Conservation (phyloP, 805 yeast species). For the Saccharomycopsis lassenensis region DNA sequence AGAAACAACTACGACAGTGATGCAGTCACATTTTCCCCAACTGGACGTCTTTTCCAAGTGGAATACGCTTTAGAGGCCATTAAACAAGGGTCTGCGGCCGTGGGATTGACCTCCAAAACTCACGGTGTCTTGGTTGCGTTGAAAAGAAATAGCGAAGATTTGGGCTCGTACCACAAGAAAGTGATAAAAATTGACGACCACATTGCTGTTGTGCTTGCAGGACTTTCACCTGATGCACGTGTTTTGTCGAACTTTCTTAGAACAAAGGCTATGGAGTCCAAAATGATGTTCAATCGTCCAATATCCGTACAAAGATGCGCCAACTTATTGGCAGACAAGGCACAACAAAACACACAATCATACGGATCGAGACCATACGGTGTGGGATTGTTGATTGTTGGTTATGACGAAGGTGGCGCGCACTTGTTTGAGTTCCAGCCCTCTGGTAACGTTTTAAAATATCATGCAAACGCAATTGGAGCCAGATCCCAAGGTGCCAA, state of each 20-base stretch:
- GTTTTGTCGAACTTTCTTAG: slow-evolving; percentile 82
- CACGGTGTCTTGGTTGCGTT: slow-evolving; percentile 90
- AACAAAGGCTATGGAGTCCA: slow-evolving; percentile 83
- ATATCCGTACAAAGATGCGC: slow-evolving; percentile 77
- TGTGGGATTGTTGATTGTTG: slow-evolving; percentile 84
- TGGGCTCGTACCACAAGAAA: slow-evolving; percentile 94
- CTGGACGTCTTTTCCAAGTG: slow-evolving; percentile 83
- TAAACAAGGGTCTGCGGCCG: slow-evolving; percentile 96
- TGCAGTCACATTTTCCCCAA: slow-evolving; percentile 93
- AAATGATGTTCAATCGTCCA: slow-evolving; percentile 77
- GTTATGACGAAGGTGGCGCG: slow-evolving; percentile 89
- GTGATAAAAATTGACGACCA: slow-evolving; percentile 86
- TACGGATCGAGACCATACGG: slow-evolving; percentile 98
- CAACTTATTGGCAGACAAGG: slow-evolving; percentile 83
- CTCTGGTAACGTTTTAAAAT: slow-evolving; percentile 85
- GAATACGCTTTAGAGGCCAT: slow-evolving; percentile 92
- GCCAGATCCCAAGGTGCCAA: slow-evolving; percentile 98
- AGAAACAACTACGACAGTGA: slow-evolving; percentile 99
- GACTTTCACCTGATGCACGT: slow-evolving; percentile 96
- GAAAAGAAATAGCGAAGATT: slow-evolving; percentile 92
- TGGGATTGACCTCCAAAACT: slow-evolving; percentile 77
- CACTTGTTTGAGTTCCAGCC: slow-evolving; percentile 94
- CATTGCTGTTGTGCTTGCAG: slow-evolving; percentile 91
- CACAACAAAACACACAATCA: slow-evolving; percentile 91
- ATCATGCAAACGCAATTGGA: slow-evolving; percentile 91